A percentile compares a stretch with the other conserved stretches of the same genome.
Evolutionary conservation across 31 red algal species (phyloP).

Genomic region (Asparagopsis taxiformis): DNA sequence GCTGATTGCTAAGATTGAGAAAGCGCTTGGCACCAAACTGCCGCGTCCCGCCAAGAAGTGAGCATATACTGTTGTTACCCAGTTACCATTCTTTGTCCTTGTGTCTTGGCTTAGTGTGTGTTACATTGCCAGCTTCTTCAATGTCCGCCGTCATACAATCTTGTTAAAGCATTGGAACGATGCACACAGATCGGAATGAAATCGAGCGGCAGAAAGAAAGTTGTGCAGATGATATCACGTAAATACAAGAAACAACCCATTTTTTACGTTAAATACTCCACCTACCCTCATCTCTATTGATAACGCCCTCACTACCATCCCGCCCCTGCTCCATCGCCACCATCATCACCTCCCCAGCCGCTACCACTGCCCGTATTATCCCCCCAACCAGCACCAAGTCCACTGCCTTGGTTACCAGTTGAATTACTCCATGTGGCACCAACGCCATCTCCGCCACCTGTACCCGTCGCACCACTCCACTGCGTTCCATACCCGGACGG

Average conservation of each 20-base stretch:
- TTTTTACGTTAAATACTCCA: slow-evolving; percentile 8
- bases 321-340: slow-evolving; percentile 28
- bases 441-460: slow-evolving; percentile 1
- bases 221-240: no score
- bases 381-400: slow-evolving; percentile 26
- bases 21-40: slow-evolving; percentile 80
- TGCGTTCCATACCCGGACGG: no score
- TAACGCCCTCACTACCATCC: slow-evolving; percentile 3
- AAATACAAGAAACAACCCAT: background rate
- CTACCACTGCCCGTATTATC: no score
- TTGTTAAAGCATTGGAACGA: no score
- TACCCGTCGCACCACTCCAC: background rate
- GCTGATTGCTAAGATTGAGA: slow-evolving; percentile 85
- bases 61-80: background rate
- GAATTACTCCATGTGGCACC: slow-evolving; percentile 8
- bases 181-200: no score
- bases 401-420: slow-evolving; percentile 1
- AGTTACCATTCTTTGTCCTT: background rate
- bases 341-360: slow-evolving; percentile 6
- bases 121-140: no score
- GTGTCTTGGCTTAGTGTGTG: no score
- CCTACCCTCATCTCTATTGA: background rate
- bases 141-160: no score
- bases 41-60: slow-evolving; percentile 48
- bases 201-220: no score